These are phyloP conservation scores for Mycena metata DNA, from an alignment of 768 basidiomycete species.

Conservation along the genomic window DNA sequence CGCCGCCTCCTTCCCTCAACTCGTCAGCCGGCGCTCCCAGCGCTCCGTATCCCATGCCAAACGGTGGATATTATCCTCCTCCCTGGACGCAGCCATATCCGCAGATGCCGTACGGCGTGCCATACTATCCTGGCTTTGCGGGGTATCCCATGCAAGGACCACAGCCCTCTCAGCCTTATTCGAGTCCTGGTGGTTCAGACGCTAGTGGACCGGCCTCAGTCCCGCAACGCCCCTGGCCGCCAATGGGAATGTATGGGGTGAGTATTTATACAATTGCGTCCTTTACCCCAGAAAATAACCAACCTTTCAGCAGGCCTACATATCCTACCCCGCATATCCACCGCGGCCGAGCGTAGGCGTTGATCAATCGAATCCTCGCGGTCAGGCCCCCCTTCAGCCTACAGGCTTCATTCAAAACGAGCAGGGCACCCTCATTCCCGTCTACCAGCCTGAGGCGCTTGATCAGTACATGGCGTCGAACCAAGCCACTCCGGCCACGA, in stretches of 20 bases:
- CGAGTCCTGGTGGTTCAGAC: slow-evolving; percentile 55
- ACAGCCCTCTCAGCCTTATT: slow-evolving; percentile 45
- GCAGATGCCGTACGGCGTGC: slow-evolving; percentile 65
- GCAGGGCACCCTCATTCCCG: slow-evolving; percentile 77
- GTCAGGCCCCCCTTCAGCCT: slow-evolving; percentile 71
- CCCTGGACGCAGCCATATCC: slow-evolving; percentile 69
- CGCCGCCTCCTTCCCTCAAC: slow-evolving; percentile 51
- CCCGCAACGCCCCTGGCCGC: slow-evolving; percentile 53
- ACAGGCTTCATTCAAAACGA: slow-evolving; percentile 81
- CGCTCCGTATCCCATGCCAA: slow-evolving; percentile 54
- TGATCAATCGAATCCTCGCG: slow-evolving; percentile 47
- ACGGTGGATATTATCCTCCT: slow-evolving; percentile 61
- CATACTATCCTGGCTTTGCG: slow-evolving; percentile 62
- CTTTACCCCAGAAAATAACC: neutral
- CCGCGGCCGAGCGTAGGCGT: slow-evolving; percentile 49
- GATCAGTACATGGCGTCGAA: slow-evolving; percentile 74
- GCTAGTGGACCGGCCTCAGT: slow-evolving; percentile 49
- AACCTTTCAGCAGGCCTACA: slow-evolving; percentile 54
- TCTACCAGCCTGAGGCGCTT: slow-evolving; percentile 79
- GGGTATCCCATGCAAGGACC: slow-evolving; percentile 55
- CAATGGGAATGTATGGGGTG: slow-evolving; percentile 63
- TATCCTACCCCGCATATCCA: slow-evolving; percentile 61
- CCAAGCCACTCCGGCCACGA: slow-evolving; percentile 44
- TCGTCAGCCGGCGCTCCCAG: slow-evolving; percentile 39
- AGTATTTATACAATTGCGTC: slow-evolving; percentile 38